Base-by-base conservation (phyloP, 768 basidiomycete species). In the Phylloporus sp. region DNA sequence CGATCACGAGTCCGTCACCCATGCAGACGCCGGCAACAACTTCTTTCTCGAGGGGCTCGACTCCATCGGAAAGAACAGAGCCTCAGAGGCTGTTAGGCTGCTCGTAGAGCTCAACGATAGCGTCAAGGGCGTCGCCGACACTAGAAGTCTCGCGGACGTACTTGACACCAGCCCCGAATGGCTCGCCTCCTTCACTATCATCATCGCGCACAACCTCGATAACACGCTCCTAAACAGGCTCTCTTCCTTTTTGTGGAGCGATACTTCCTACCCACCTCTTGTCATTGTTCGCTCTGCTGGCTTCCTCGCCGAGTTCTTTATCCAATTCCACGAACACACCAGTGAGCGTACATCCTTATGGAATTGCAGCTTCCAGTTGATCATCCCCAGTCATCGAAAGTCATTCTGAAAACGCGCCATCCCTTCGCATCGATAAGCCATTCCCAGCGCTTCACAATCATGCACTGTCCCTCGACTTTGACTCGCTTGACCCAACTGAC, bases 11-110 rank as follows among this genome's bases (percentile, higher is more conserved):
- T 49, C 67, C 34, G 85, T 86, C 26, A 76, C 83, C 0, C 76
- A 82, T 1, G 80, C 84, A 50, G 95, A 98, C 60, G 84, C 92
- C 0, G 94, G 94, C 1, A 91, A 93, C 76, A 98, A 98, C 73
- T 99, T 99, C 75, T 99, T 98, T 73, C 76, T 99, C 23, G 81
- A 88, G 35, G 87, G 84, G 0, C 69, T 72, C 5, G 71, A 80
- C n/a, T 89, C 86, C 60, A 76, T 98, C 40, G 92, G 91, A 6
- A 86, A 85, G 66, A 76, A 77, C 49, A 82, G 91, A 29, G 92
- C 95, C 0, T 67, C 80, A 45, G 91, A 97, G 66, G 85, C 86
- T 1, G 89, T 90, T 16, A 75, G 79, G 16, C 76, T 88, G 45
- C 77, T 98, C 11, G 64, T 73, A 5, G 97, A 97, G 69, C 81